Base-by-base conservation (phyloP, 169 alveolate species). In the Plasmodium chabaudi region DNA sequence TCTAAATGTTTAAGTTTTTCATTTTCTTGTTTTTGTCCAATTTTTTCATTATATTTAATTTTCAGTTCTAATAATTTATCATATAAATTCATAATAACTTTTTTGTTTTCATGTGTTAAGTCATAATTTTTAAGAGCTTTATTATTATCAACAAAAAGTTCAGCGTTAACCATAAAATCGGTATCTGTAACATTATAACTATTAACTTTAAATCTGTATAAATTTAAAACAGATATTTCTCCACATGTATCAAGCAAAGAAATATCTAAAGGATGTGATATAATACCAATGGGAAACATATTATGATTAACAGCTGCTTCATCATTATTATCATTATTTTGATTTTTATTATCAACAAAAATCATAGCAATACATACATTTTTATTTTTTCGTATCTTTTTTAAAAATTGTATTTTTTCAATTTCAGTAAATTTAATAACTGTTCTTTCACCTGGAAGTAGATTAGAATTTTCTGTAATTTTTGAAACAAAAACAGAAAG, bases 311-410 rank as follows among this genome's bases (percentile, higher is more conserved):
- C 53, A 46, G 65, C 42, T 23, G 74, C n/a, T 46, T 75, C 88
- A 56, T 55, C 49, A 4, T 53, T 25, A 63, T 63, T 75, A 39
- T 46, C 49, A 51, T 55, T 42, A 3, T 27, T 34, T 34, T 4
- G 0, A 7, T 34, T 34, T 56, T 75, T 75, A 49, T 75, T 75
- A 15, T 75, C 88, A 42, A 75, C 88, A 67, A 75, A 75, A 47
- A 75, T 75, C 88, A 75, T 75, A 75, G 88, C 88, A 47, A 75
- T 44, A 75, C 88, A 61, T 12, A 75, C 88, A 75, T 75, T 75
- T 46, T 53, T 75, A 68, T 75, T 75, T 75, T 67, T 75, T 75
- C 34, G 61, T 6, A 75, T 75, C 63, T 75, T 75, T 63, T 75
- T 75, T 63, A 75, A 75, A 75, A 61, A 75, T 47, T 75, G 77